These are phyloP conservation scores for Diutina siamensis DNA, from an alignment of 1,139 yeast genomes.

Conservation along the genomic window DNA sequence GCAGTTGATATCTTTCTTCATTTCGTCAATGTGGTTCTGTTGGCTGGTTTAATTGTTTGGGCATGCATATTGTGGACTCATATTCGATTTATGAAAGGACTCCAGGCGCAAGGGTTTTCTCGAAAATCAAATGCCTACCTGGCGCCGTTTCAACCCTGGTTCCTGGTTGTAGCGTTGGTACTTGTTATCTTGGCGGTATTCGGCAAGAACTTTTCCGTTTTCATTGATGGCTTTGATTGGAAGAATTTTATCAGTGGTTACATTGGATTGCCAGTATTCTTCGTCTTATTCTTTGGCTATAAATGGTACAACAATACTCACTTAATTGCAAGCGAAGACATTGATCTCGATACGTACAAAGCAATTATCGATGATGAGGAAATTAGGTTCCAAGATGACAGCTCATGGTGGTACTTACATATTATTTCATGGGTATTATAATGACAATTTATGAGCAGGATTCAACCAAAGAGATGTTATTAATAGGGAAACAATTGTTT, in stretches of 20 bases:
- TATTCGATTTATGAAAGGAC: conserved; percentile 9
- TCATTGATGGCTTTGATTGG: not conserved
- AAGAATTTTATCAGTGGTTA: not conserved
- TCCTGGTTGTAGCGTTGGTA: no score
- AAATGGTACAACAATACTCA: not conserved
- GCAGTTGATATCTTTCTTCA: conserved; percentile 16
- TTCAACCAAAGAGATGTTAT: no score
- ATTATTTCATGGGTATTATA: no score
- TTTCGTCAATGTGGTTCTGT: conserved; percentile 19
- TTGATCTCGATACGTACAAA: not conserved
- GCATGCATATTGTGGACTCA: conserved; percentile 15
- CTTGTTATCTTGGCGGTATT: no score
- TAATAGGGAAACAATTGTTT: no score
- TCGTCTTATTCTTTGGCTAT: not conserved
- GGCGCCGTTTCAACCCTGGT: conserved; percentile 63
- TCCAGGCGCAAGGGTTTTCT: conserved; percentile 15
- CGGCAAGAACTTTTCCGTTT: not conserved
- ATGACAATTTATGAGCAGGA: no score
- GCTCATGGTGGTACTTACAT: no score
- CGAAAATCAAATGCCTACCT: conserved; percentile 35
- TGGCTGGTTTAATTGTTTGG: conserved; percentile 22
- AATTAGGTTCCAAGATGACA: no score
- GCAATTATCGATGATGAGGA: not conserved
- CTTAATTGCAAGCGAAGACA: not conserved
- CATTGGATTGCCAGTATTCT: not conserved